These are phyloP conservation scores for Endoconidiophora polonica DNA, from an alignment of 2,329 filamentous ascomycete species.

Conservation along the genomic window DNA sequence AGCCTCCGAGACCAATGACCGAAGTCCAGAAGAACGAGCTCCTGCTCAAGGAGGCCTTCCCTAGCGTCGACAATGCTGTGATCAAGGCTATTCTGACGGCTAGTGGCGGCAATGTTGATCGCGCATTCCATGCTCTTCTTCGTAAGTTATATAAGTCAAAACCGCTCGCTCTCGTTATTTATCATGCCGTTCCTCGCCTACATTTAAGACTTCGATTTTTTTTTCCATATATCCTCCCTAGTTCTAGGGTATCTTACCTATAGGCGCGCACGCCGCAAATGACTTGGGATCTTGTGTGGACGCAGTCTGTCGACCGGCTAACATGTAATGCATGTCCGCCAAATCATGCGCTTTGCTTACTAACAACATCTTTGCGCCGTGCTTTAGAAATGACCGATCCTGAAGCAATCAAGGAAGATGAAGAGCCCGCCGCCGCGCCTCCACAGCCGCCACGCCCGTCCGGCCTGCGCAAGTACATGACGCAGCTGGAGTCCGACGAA, in stretches of 20 bases:
- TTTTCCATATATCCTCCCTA: background rate
- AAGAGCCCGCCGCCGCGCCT: constrained; percentile 40
- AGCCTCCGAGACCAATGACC: constrained; percentile 69
- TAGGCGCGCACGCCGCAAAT: too few species aligned
- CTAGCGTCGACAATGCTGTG: constrained; percentile 59
- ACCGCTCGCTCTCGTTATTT: background rate
- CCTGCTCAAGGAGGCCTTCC: constrained; percentile 88
- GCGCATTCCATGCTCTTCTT: constrained; percentile 86
- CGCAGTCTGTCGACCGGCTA: background rate
- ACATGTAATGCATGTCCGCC: background rate
- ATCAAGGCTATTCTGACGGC: constrained; percentile 78
- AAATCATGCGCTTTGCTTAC: background rate
- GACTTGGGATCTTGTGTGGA: too few species aligned
- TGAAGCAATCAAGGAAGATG: constrained; percentile 41
- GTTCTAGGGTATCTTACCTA: too few species aligned
- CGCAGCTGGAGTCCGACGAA: constrained; percentile 81
- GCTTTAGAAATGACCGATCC: constrained; percentile 60
- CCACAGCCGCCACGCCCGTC: constrained; percentile 65
- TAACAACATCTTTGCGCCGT: background rate
- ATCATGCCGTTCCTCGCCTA: background rate
- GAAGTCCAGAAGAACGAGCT: constrained; percentile 72
- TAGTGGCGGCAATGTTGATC: constrained; percentile 74
- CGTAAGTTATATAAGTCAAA: constrained; percentile 32
- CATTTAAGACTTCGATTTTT: background rate
- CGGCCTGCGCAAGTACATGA: constrained; percentile 42